Evolutionary conservation across 2,329 filamentous ascomycete genomes (phyloP), one percentile per base, ranked within the genome.

Genomic region (Incumbomyces delicatus): DNA sequence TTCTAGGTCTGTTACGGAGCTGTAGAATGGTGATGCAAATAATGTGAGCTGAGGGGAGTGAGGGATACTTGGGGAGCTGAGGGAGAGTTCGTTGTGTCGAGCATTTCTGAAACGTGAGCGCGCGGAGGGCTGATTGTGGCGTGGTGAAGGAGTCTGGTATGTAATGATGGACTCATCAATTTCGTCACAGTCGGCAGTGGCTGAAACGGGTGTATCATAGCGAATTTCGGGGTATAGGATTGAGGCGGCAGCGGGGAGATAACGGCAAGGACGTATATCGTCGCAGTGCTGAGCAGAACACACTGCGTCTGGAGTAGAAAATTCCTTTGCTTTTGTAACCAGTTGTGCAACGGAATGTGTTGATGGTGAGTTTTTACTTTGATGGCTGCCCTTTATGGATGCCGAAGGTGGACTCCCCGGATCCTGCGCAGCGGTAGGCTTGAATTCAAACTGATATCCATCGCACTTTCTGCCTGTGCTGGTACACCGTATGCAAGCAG

Each of bases 401-500:
- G 5, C 12, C 13, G 13, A 35, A n/a, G 13, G 33, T n/a, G 33
- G 13, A 35, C 12, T 35, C 6, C 6, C 16, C 33, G 11, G 5
- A 11, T 35, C 33, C 13, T n/a, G 16, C 13, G n/a, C 10, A 33
- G 41, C 8, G 27, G 29, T 20, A 12, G 41, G 6, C 32, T 12
- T 41, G 12, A 12, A 4, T n/a, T 5, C 33, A 35, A 6, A 6
- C 12, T 17, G 33, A 27, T 63, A 63, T 27, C 61, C 60, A 44
- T 62, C 60, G 44, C 60, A 63, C 47, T 57, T 58, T 17, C 61
- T 57, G 22, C 61, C 61, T 14, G 61, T 63, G 22, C 57, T 58
- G 5, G 56, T 58, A 49, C 61, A 63, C 42, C 57, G 50, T 13
- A 46, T 41, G 48, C 60, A 63, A 22, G 40, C 49, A 2, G 61